Conservation (phyloP, 2,329 filamentous ascomycete species). For the Aspergillus quadricinctus region DNA sequence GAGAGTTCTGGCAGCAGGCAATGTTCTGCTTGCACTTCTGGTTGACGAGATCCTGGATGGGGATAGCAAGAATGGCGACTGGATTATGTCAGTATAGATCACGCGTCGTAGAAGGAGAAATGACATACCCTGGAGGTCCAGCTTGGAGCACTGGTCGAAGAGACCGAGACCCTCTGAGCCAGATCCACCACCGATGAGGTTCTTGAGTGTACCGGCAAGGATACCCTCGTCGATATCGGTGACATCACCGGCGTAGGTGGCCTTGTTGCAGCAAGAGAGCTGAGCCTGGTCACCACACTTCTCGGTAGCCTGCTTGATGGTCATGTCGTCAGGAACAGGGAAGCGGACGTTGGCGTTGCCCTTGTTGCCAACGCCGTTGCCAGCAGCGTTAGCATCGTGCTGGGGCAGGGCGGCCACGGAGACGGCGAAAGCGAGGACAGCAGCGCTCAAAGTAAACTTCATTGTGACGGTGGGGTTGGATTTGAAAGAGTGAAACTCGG, state of each 20-base stretch:
- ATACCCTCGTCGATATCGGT: conserved; percentile 29
- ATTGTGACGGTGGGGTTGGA: conserved; percentile 33
- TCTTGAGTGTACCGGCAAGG: conserved; percentile 30
- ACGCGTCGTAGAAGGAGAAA: no score
- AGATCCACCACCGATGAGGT: conserved; percentile 32
- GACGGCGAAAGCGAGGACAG: conserved; percentile 33
- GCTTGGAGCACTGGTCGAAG: conserved; percentile 41
- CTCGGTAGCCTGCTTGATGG: conserved; percentile 35
- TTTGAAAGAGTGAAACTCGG: conserved; percentile 23
- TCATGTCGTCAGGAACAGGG: conserved; percentile 28
- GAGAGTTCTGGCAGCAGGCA: conserved; percentile 37
- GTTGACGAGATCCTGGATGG: conserved; percentile 32
- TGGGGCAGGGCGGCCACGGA: conserved; percentile 29
- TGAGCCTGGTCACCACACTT: conserved; percentile 37
- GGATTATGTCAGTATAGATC: conserved; percentile 1
- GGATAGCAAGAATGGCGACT: conserved; percentile 26
- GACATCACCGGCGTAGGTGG: conserved; percentile 32
- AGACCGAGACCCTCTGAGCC: conserved; percentile 33
- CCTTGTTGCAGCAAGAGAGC: conserved; percentile 40
- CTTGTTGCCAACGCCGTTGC: conserved; percentile 28
- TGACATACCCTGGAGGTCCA: conserved; percentile 29
- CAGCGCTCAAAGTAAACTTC: conserved; percentile 33
- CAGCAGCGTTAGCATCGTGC: conserved; percentile 14
- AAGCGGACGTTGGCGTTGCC: conserved; percentile 32
- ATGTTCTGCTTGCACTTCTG: conserved; percentile 40